phyloP scores from a whole-genome alignment of 176 grass and related monocot genomes.

The Calamus simplicifolius region DNA sequence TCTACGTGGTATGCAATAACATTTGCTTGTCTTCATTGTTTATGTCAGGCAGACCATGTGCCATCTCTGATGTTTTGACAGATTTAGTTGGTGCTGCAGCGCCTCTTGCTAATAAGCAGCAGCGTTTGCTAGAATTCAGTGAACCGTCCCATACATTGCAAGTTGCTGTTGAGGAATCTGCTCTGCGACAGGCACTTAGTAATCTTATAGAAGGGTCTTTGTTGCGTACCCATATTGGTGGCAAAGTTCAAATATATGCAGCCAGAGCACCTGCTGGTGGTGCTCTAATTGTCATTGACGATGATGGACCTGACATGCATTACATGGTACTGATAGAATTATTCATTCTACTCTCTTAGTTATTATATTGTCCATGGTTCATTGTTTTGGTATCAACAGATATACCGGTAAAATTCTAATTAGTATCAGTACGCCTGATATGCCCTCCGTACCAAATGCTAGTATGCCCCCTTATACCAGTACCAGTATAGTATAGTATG shows the following conservation, averaged over 20 bases:
- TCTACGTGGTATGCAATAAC: constrained; percentile 2
- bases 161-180: constrained; percentile 64
- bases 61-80: constrained; percentile 47
- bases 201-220: constrained; percentile 81
- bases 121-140: constrained; percentile 40
- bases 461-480: too few species aligned
- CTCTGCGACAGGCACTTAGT: constrained; percentile 63
- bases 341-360: background rate
- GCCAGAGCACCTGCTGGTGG: constrained; percentile 43
- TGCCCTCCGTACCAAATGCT: too few species aligned
- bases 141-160: constrained; percentile 28
- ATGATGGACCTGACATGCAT: constrained; percentile 80
- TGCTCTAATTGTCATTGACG: constrained; percentile 55
- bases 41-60: constrained; percentile 70
- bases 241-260: constrained; percentile 52
- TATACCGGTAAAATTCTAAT: too few species aligned
- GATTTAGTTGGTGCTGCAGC: constrained; percentile 59
- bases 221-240: constrained; percentile 46
- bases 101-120: constrained; percentile 49
- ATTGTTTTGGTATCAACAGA: too few species aligned
- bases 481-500: too few species aligned
- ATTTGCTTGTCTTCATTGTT: constrained; percentile 19
- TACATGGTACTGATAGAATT: constrained; percentile 55
- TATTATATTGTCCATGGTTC: too few species aligned
- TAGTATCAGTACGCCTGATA: too few species aligned